Conservation (phyloP, 257 asterid genomes). For the Cordia subcordata region DNA sequence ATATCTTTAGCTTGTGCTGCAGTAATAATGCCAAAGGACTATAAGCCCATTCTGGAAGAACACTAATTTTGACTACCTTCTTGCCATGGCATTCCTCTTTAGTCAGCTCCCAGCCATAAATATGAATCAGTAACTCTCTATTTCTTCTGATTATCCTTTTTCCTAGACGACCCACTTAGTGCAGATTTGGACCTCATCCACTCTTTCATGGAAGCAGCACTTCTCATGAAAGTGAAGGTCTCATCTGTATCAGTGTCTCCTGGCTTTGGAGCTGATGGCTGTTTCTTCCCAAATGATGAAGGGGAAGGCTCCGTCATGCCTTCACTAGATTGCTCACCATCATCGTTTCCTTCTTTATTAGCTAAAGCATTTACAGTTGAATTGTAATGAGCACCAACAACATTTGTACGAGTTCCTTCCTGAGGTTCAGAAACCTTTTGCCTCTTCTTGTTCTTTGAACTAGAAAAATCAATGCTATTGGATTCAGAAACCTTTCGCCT, state of each 20-base stretch:
- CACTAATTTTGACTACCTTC: too few relatives aligned
- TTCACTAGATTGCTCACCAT: conserved; percentile 14
- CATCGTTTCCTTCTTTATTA: conserved; percentile 15
- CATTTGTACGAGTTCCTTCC: conserved; percentile 6
- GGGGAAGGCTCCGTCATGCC: conserved; percentile 15
- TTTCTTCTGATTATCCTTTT: conserved; percentile 35
- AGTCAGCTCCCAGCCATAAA: too few relatives aligned
- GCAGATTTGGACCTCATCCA: conserved; percentile 64
- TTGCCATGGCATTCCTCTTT: too few relatives aligned
- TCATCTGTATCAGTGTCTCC: conserved; percentile 35
- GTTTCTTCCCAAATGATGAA: conserved; percentile 16
- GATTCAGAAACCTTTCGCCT: conserved; percentile 9
- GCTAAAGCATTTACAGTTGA: conserved; percentile 7
- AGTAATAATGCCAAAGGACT: too few relatives aligned
- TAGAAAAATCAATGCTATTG: conserved; percentile 14
- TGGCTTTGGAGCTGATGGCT: conserved; percentile 12
- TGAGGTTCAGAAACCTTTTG: conserved; percentile 18
- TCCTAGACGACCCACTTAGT: conserved; percentile 51
- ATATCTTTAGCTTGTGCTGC: too few relatives aligned
- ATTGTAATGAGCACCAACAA: conserved; percentile 5
- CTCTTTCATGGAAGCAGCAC: conserved; percentile 64
- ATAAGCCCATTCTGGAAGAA: too few relatives aligned
- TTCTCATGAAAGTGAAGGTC: conserved; percentile 69
- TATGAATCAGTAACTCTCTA: background rate
- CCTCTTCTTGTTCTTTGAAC: conserved; percentile 4